Conservation (phyloP, 345 rosid species). For the Aquilaria sinensis region DNA sequence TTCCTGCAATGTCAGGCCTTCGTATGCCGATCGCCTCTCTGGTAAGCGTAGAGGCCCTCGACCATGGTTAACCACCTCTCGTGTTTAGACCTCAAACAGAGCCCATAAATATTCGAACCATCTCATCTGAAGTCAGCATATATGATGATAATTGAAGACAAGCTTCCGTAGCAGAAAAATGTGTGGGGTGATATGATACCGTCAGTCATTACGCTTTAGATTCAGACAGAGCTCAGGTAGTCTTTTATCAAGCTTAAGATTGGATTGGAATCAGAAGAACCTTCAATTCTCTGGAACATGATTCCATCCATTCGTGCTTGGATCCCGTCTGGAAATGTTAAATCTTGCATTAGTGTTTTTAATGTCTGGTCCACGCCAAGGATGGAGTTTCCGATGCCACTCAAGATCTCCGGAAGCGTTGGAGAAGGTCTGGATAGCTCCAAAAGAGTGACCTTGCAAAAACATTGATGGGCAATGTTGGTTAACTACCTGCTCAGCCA, state of each 20-base stretch:
- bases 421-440: slow-evolving; percentile 84
- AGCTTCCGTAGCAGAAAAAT: too few relatives aligned
- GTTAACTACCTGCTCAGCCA: slow-evolving; percentile 1
- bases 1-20: too few relatives aligned
- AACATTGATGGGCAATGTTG: too few relatives aligned
- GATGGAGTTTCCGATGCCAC: slow-evolving; percentile 60
- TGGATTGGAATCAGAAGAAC: slow-evolving; percentile 42
- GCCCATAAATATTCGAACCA: too few relatives aligned
- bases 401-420: slow-evolving; percentile 61
- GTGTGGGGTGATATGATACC: too few relatives aligned
- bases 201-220: background rate
- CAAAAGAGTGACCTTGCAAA: slow-evolving; percentile 58
- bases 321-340: slow-evolving; percentile 49
- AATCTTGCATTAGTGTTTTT: slow-evolving; percentile 50
- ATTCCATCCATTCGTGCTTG: slow-evolving; percentile 97
- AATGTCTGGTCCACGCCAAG: slow-evolving; percentile 62
- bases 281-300: slow-evolving; percentile 65
- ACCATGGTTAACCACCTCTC: too few relatives aligned
- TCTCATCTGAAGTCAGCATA: too few relatives aligned
- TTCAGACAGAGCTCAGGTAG: slow-evolving; percentile 62
- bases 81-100: too few relatives aligned
- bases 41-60: too few relatives aligned
- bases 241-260: slow-evolving; percentile 58
- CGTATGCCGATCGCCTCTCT: too few relatives aligned
- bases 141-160: too few relatives aligned